A percentile compares a stretch with the other conserved stretches of the same genome.
phyloP scores from a whole-genome alignment of 2,329 filamentous ascomycete species.

The Colletotrichum sp. region DNA sequence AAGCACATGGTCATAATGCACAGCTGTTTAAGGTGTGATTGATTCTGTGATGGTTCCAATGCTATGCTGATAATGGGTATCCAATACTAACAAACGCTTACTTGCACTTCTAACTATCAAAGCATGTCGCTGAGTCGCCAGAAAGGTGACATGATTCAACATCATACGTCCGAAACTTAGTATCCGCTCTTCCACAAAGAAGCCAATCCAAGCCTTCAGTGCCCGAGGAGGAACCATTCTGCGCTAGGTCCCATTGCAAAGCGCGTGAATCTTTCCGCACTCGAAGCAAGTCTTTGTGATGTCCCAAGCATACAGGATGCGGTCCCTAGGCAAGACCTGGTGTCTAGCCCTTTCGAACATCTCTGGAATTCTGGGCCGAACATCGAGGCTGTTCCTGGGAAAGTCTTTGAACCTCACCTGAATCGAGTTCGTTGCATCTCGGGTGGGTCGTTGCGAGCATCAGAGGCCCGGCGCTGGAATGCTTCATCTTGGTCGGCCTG shows the following conservation, averaged over 20 bases:
- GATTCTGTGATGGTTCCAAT: neutral
- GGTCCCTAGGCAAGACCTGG: neutral
- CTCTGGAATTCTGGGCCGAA: neutral
- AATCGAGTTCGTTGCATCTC: neutral
- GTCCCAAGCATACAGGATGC: neutral
- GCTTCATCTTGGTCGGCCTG: neutral
- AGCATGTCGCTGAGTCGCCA: neutral
- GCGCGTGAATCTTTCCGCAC: neutral
- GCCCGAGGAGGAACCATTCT: fast-evolving
- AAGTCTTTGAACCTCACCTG: neutral
- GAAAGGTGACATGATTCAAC: neutral
- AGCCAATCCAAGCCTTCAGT: neutral
- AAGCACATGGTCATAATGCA: neutral
- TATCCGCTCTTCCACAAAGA: neutral
- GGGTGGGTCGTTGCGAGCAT: neutral
- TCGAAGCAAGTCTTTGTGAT: neutral
- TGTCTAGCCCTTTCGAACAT: neutral
- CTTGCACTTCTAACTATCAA: neutral
- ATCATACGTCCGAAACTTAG: neutral
- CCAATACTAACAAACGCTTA: neutral
- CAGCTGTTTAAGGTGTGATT: neutral
- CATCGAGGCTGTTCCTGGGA: neutral
- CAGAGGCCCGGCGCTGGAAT: neutral
- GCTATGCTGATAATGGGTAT: neutral
- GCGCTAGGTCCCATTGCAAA: neutral